phyloP scores from a whole-genome alignment of 2,329 filamentous ascomycete genomes.

The Helotiales sp. region DNA sequence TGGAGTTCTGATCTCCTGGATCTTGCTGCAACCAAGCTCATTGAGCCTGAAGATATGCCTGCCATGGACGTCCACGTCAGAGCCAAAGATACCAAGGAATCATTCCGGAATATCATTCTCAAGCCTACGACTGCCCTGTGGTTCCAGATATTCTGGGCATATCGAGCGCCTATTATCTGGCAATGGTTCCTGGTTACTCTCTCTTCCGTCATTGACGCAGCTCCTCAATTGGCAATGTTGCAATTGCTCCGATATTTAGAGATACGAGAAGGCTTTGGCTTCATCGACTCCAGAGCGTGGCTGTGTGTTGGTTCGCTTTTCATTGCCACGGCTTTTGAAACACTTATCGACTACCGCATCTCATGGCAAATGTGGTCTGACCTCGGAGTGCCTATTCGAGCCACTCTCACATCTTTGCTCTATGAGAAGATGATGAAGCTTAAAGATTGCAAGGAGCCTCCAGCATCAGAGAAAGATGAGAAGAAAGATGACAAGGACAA shows the following conservation, averaged over 20 bases:
- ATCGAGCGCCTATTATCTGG: conserved; percentile 42
- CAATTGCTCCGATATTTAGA: conserved; percentile 27
- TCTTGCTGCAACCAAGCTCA: conserved; percentile 54
- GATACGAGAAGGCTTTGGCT: conserved; percentile 10
- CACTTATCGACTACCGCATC: conserved; percentile 16
- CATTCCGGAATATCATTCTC: conserved; percentile 48
- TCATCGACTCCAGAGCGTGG: conserved; percentile 20
- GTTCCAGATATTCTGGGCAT: conserved; percentile 55
- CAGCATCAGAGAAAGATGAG: conserved; percentile 38
- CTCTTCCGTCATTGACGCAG: conserved; percentile 17
- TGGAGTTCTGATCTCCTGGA: conserved; percentile 61
- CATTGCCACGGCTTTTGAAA: conserved; percentile 9
- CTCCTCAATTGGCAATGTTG: conserved; percentile 22
- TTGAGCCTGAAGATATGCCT: conserved; percentile 58
- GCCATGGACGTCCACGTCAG: conserved; percentile 52
- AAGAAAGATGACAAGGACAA: conserved; percentile 47
- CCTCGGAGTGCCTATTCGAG: conserved; percentile 53
- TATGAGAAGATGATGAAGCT: conserved; percentile 74
- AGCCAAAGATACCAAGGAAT: conserved; percentile 48
- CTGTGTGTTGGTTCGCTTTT: conserved; percentile 42
- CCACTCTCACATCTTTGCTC: conserved; percentile 68
- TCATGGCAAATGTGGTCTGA: conserved; percentile 23
- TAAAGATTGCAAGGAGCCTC: conserved; percentile 62
- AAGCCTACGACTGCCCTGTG: conserved; percentile 50
- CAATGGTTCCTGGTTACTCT: conserved; percentile 19